Base-by-base conservation (phyloP, 2,329 filamentous ascomycete genomes). In the Colletotrichum lini region DNA sequence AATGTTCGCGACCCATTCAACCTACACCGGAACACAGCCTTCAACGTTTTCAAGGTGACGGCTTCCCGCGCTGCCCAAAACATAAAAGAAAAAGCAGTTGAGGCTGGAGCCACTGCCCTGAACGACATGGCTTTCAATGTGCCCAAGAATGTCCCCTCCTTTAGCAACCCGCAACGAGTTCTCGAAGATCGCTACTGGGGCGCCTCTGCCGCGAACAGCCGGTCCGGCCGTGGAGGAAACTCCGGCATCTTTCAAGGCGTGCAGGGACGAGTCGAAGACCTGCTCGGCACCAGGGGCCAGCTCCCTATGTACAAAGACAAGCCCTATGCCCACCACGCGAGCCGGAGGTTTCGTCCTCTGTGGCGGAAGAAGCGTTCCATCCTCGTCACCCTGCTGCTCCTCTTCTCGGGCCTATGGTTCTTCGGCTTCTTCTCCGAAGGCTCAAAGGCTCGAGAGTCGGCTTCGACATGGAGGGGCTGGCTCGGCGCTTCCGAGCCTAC, bases 251-350 rank as follows among this genome's bases (percentile, higher is more conserved):
- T 89, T 57, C 82, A 84, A 70, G 86, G 84, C 58, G 85, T 94
- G 49, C 85, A 92, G 59, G 88, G 89, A 76, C 90, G 88, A 73
- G 85, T 94, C 45, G 88, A 88, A 61, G 87, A 86, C 70, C 87
- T 95, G 72, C 91, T 95, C 73, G 89, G 91, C 47, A 88, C 82
- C 30, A 81, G 81, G 73, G 77, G 80, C 72, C 85, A 90, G 69
- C 84, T 99, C 73, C 96, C 96, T 56, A 95, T 98, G 93, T 99
- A 99, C 85, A 99, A 99, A 83, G 96, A 99, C 84, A 99, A 99
- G 81, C 96, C 96, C n/a, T 96, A 94, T 79, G 88, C 87, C 61
- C 92, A 93, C 77, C 86, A 89, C 53, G 84, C 87, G 44, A 89
- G 89, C 72, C 86, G 88, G 75, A 88, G 89, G 76, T 85, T 86